These are phyloP conservation scores for Vachellia pachyceras DNA, from an alignment of 306 rosid genomes.

Conservation along the genomic window DNA sequence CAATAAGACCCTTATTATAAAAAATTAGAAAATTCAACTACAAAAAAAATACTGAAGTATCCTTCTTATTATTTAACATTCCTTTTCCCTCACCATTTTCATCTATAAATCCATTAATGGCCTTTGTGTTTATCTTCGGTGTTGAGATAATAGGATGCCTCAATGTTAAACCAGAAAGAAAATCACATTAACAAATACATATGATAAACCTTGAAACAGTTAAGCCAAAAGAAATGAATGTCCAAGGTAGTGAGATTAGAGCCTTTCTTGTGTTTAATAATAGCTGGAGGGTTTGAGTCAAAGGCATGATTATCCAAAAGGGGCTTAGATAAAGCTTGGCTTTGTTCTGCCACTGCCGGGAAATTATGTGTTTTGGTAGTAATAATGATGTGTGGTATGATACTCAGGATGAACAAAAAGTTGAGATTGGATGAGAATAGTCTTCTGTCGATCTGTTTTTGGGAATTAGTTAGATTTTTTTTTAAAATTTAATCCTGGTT, in stretches of 20 bases:
- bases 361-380: not conserved
- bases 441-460: not conserved
- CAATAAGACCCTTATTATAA: not conserved
- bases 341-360: not conserved
- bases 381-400: not conserved
- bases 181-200: not conserved
- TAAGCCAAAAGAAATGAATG: not conserved
- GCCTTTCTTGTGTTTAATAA: not conserved
- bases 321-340: not conserved
- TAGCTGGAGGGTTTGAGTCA: slow-evolving; percentile 2
- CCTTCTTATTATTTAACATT: not conserved
- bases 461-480: not conserved
- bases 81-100: not conserved
- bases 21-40: not conserved
- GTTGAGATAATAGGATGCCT: not conserved
- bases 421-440: not conserved
- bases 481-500: not conserved
- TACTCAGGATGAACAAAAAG: not conserved
- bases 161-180: not conserved
- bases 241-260: not conserved
- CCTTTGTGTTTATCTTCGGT: not conserved
- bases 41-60: not conserved
- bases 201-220: not conserved
- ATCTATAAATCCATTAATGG: not conserved
- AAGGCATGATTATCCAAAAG: not conserved